Evolutionary conservation across 257 asterid genomes (phyloP), one percentile per base, ranked within the genome.

Genomic region (Coffea canephora): DNA sequence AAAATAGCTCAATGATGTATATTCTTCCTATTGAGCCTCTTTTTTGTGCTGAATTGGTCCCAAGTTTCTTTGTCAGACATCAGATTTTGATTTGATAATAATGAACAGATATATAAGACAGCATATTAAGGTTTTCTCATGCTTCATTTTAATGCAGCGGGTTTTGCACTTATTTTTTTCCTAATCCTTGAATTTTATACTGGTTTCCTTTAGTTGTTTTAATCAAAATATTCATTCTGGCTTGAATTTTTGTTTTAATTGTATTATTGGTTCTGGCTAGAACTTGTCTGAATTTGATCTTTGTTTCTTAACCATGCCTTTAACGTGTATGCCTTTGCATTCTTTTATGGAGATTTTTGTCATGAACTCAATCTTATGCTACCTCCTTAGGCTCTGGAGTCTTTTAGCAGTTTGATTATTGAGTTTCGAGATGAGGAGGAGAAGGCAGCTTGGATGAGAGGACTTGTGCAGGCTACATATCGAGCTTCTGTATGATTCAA

Each of bases 401-500:
- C 97, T 71, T 87, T 87, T 79, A 90, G 93, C 88, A 94, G 97
- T 77, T 86, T 96, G 88, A 89, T 94, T 84, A 84, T 96, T 78
- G 92, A 91, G 90, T 88, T 96, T 81, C 89, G 84, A 34, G 89
- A 86, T 70, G 92, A 96, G 89, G 98, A 90, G 85, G 93, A 86
- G 81, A 96, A 92, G 88, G 84, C 88, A 23, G 75, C 90, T 74
- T 96, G 99, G 99, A 83, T 91, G 85, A 92, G 96, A 83, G 91
- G 85, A 86, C 96, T 96, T 85, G 89, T 88, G 81, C 96, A 88
- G 83, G 88, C 97, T 55, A 96, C 99, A 72, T 96, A 96, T 89
- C 93, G 90, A 88, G 99, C 98, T 86, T 96, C 99, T 82, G 99
- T 96, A 91, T 87, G 98, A 87, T 85, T 64, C 74, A 77, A 75